Base-by-base conservation (phyloP, 2,329 filamentous ascomycete genomes). In the Exophiala xenobiotica region DNA sequence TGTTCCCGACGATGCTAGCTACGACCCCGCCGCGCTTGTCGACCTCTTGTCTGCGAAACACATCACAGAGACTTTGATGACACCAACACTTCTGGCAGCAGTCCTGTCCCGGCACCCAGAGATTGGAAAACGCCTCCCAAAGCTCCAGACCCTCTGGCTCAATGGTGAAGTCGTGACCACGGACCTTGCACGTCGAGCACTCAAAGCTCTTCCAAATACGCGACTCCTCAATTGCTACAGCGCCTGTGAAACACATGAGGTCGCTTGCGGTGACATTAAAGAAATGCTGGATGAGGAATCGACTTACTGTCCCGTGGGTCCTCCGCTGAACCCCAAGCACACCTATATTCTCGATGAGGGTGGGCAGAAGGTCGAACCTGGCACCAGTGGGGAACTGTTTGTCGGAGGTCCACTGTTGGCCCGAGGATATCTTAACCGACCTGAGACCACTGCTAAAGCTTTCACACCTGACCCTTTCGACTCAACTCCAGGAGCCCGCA, bases 121-220 rank as follows among this genome's bases (percentile, higher is more conserved):
- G 38, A 78, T 91, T 45, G 81, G 78, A 14, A 70, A 75, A 20
- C 78, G 80, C 35, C 74, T 91, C 6, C 83, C 85, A 6, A 69
- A 85, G 14, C 72, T 92, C 49, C 80, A 80, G 38, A 87, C 85
- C 0, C 69, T 91, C 23, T 91, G 87, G 87, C 74, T 92, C 23
- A 91, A 92, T 60, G 88, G 88, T 43, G 88, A 92, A 69, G 88
- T 92, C 1, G 87, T 91, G 46, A 88, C 86, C 0, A 86, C 86
- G 0, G 87, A 91, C 63, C 78, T 91, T 12, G 86, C 84, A 24
- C 81, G 82, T 20, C 80, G 86, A 33, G 84, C 82, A 2, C 74
- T 86, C 46, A 79, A 80, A 48, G 83, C 84, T 2, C 76, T 91
- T 3, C 87, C 88, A 0, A 79, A 83, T 0, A 78, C 82, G 2